phyloP scores from a whole-genome alignment of 768 basidiomycete genomes.

The Cantharellus anzutake region DNA sequence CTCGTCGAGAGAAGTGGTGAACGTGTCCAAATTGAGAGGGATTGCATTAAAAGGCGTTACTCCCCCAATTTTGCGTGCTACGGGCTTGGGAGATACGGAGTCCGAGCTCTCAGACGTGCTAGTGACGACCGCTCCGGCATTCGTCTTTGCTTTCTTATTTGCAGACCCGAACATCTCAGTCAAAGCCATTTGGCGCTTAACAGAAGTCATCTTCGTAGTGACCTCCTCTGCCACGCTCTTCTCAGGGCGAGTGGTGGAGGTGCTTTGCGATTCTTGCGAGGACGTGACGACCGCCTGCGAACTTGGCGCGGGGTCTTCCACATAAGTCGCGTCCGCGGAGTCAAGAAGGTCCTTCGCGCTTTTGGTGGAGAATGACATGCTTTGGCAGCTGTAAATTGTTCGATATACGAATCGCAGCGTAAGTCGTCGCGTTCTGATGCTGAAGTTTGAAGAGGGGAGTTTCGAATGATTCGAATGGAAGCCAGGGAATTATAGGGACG shows the following conservation, averaged over 20 bases:
- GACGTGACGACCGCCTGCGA: background rate
- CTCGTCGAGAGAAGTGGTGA: background rate
- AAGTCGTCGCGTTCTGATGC: background rate
- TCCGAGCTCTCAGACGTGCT: background rate
- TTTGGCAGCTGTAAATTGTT: background rate
- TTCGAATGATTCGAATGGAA: no score
- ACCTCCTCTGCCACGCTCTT: background rate
- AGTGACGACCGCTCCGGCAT: background rate
- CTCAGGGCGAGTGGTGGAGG: background rate
- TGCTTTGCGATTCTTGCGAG: no score
- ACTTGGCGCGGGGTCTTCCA: background rate
- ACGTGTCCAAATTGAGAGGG: background rate
- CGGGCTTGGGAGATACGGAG: background rate
- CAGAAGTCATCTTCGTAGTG: background rate
- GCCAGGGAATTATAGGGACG: no score
- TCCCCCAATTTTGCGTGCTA: background rate
- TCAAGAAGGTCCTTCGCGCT: no score
- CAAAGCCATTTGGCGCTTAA: background rate
- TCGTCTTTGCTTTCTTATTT: background rate
- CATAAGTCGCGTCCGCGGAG: background rate
- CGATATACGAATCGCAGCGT: background rate
- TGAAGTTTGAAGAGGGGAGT: no score
- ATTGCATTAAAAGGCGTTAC: background rate
- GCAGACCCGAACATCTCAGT: background rate
- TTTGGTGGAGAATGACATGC: no score